A percentile compares a stretch with the other conserved stretches of the same genome.
Conservation (phyloP, 2,329 filamentous ascomycete species). For the Verticillium nonalfalfae region DNA sequence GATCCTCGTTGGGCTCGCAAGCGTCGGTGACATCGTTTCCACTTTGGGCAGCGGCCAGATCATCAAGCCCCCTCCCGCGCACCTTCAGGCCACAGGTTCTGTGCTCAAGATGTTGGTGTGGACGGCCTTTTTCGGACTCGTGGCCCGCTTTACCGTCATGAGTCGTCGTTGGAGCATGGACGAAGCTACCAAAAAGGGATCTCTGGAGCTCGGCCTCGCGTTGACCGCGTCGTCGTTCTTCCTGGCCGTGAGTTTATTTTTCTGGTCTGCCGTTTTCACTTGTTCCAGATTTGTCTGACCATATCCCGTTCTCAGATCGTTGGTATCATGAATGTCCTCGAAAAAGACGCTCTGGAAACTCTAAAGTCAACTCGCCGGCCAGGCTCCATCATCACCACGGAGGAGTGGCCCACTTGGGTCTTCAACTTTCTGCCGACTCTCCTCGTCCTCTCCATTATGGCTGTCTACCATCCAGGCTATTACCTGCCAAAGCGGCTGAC, state of each 20-base stretch:
- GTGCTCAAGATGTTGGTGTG: conserved; percentile 6
- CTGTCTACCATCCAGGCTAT: conserved; percentile 6
- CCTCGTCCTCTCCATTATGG: conserved; percentile 6
- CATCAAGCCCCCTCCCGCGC: conserved; percentile 2
- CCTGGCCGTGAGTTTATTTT: conserved; percentile 2
- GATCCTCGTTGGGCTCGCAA: neutral
- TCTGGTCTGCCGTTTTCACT: neutral
- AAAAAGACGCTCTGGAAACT: conserved; percentile 2
- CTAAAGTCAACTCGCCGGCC: neutral
- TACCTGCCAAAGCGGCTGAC: conserved; percentile 9
- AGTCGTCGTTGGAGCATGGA: conserved; percentile 7
- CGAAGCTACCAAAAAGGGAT: neutral
- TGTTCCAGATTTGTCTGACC: no score
- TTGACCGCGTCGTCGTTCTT: conserved; percentile 4
- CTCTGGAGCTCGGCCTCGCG: conserved; percentile 5
- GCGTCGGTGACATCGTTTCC: conserved; percentile 2
- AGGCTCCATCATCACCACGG: conserved; percentile 4
- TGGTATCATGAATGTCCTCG: conserved; percentile 6
- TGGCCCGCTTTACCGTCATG: conserved; percentile 3
- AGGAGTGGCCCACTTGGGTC: conserved; percentile 9
- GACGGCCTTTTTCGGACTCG: conserved; percentile 1
- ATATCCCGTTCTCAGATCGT: neutral
- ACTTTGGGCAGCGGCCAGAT: conserved; percentile 4
- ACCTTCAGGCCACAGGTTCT: conserved; percentile 1
- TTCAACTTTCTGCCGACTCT: conserved; percentile 7